A percentile compares a stretch with the other conserved stretches of the same genome.
These are phyloP conservation scores for Stagonosporopsis tanaceti DNA, from an alignment of 2,329 filamentous ascomycete genomes.

Conservation along the genomic window DNA sequence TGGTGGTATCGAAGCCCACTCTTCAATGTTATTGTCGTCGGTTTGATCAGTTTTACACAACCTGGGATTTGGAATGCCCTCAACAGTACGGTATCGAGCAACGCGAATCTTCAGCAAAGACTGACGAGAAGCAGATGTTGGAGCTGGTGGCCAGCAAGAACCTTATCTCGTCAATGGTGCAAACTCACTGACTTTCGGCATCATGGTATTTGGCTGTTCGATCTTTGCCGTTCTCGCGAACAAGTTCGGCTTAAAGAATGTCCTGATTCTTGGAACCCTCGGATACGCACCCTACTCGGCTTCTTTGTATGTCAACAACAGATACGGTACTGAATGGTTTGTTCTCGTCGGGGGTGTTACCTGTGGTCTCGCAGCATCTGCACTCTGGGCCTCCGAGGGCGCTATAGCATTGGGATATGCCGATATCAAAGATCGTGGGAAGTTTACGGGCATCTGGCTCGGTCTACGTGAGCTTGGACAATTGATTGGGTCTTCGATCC, in stretches of 20 bases:
- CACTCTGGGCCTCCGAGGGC: constrained; percentile 53
- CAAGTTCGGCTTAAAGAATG: constrained; percentile 48
- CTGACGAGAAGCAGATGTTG: constrained; percentile 27
- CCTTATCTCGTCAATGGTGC: constrained; percentile 53
- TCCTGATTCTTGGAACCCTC: constrained; percentile 41
- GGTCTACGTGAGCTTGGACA: constrained; percentile 62
- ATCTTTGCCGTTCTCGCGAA: constrained; percentile 37
- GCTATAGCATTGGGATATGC: constrained; percentile 57
- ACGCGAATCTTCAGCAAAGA: background rate
- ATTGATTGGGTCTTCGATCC: constrained; percentile 61
- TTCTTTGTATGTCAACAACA: constrained; percentile 40
- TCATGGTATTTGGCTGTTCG: constrained; percentile 51
- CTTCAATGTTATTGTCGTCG: constrained; percentile 58
- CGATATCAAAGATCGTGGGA: constrained; percentile 56
- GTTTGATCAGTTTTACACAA: constrained; percentile 56
- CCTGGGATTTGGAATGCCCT: constrained; percentile 60
- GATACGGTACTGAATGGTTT: constrained; percentile 46
- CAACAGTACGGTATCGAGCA: constrained; percentile 44
- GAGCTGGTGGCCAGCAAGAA: constrained; percentile 40
- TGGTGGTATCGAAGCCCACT: constrained; percentile 55
- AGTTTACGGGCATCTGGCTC: constrained; percentile 61
- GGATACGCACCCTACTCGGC: constrained; percentile 45
- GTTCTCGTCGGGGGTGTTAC: constrained; percentile 45
- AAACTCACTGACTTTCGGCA: constrained; percentile 55
- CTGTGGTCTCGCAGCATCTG: constrained; percentile 48